Evolutionary conservation across 306 rosid species (phyloP), one percentile per base, ranked within the genome.

Genomic region (Fragaria iinumae): DNA sequence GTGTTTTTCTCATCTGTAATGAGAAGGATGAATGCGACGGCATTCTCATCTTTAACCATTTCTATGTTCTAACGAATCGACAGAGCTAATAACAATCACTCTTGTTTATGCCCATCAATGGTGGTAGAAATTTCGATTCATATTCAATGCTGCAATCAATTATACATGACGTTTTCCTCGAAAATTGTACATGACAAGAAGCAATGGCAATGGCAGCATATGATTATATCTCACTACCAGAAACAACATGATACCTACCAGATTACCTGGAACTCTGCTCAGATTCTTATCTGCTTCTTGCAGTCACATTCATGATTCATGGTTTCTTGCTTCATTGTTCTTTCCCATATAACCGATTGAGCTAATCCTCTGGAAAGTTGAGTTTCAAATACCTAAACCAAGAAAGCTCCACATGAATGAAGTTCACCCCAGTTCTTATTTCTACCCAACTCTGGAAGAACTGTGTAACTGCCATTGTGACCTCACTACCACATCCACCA

Each of bases 251-350:
- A 21, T 23, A 21, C 17, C 55, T 41, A 41, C 29, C 55, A 16
- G 69, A 57, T 56, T 21, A 60, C 12, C 55, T 16, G 68, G 77
- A 73, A 20, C 25, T 8, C 6, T 36, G 48, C 39, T 49, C 47
- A 50, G 47, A 49, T 70, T 36, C 74, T 16, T 13, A 56, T 27
- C 36, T 21, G 6, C 36, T 20, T 52, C 39, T 70, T 29, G 21
- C 34, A 36, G 34, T 16, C 75, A 49, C 75, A 59, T 57, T 56
- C 65, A 59, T 71, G 63, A 59, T 57, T 56, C 65, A 59, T 71
- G 63, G 75, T 20, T 49, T 49, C 63, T 71, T 71, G 20, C 44
- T 16, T 64, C 20, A 32, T 17, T 32, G 69, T 64, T 64, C 43
- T 32, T 64, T 64, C 45, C 69, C 44, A 36, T 13, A 5, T 32